Evolutionary conservation across 73 alveolate genomes (phyloP), one percentile per base, ranked within the genome.

Genomic region (Symbiodinium pilosum): DNA sequence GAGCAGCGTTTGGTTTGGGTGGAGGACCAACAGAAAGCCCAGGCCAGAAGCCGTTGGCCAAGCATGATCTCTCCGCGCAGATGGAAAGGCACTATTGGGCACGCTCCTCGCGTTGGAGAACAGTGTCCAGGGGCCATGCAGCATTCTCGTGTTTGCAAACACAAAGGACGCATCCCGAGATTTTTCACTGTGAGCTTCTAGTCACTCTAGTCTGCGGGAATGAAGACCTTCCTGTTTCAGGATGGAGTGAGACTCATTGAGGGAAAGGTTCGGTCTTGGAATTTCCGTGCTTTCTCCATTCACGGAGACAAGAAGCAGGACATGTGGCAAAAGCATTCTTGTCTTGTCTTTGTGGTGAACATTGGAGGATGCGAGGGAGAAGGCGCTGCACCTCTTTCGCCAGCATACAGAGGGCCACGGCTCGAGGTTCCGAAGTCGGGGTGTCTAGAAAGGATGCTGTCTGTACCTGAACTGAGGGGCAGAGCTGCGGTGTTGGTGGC

Each of bases 251-350:
- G 86, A 38, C 69, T 88, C 6, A 42, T 88, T 28, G 95, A 88
- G 30, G 30, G 39, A 12, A 88, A 88, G 71, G 51, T 88, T 34
- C 52, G 87, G 2, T 68, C 54, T n/a, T 88, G 95, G 95, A 88
- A 43, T 18, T 88, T 88, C 36, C 95, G 95, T 14, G 69, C 59
- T 86, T 88, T 88, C 47, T 88, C 95, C 43, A 88, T 88, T 54
- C 95, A 88, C 32, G 95, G 95, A 11, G 86, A 88, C 87, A 88
- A 88, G 86, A 88, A 88, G 71, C 95, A 88, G 75, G n/a, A n/a
- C n/a, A n/a, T n/a, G n/a, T n/a, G 52, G 36, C 41, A 81, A 38
- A 51, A 86, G 51, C 51, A 86, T 73, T 73, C 84, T 11, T 30
- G 20, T 0, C 77, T 56, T 56, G 77, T 24, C 32, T 56, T 56